Base-by-base conservation (phyloP, 495 filamentous ascomycete species). In the Penicillium chermesinum region DNA sequence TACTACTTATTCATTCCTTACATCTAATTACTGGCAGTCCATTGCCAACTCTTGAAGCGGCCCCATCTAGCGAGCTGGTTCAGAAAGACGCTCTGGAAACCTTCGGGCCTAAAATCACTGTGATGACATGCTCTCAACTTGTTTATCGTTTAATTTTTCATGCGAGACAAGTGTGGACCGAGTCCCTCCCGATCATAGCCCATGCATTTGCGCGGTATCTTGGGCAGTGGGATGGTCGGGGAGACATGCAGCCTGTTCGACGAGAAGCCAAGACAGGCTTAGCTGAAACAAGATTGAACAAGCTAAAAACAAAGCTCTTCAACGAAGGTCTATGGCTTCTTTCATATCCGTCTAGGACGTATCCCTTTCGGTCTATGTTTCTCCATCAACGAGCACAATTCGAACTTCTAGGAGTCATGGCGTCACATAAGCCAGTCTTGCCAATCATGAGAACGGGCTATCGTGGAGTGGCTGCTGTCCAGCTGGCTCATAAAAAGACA, bases 401-500 rank as follows among this genome's bases (percentile, higher is more conserved):
- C 47, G 69, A 75, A 30, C 59, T 88, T 3, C 66, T 88, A 3
- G 65, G 71, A 43, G 72, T 71, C 30, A 88, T 89, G 85, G 72
- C 78, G 8, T 51, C 68, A 7, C 71, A 78, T 38, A 53, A 70
- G 34, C 83, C 82, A 1, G 70, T 75, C 7, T 55, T 87, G 27
- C 72, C 74, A 2, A 68, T 88, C 3, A 78, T 70, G 3, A 70
- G 77, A 38, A 70, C 72, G 57, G 86, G 86, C 7, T 89, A 86
- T 60, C 72, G 80, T 50, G 82, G 76, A 13, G 61, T 88, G 2
- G 56, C 71, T 30, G 64, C 64, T 1, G 71, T 85, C 19, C 85
- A 87, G 44, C 62, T 88, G 5, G 80, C 79, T 0, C 84, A 82
- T 52, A 72, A 67, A 30, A 88, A 89, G 55, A 85, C 80, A 2